Evolutionary conservation across 2,329 filamentous ascomycete genomes (phyloP).

Genomic region (Cladobotryum protrusum): DNA sequence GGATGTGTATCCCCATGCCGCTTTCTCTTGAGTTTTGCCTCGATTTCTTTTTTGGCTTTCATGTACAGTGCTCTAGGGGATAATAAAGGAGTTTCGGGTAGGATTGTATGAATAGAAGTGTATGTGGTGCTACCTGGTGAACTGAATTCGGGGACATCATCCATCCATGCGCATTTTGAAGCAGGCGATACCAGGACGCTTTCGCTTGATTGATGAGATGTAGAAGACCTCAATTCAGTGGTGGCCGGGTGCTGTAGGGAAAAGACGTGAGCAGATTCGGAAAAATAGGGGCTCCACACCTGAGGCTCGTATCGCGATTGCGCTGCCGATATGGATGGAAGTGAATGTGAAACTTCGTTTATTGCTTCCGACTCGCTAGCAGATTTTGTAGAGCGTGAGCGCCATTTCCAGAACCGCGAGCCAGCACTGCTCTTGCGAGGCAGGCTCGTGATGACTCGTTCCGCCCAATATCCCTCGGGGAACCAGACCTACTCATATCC

Average conservation of each 20-base stretch:
- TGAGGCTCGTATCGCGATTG: constrained; percentile 10
- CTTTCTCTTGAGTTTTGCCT: constrained; percentile 16
- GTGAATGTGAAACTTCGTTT: constrained; percentile 14
- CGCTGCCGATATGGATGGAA: constrained; percentile 14
- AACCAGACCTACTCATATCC: constrained; percentile 59
- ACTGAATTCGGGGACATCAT: neutral
- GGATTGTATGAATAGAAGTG: neutral
- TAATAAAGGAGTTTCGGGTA: neutral
- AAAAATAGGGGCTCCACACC: constrained; percentile 38
- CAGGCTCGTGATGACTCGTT: constrained; percentile 34
- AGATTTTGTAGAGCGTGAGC: constrained; percentile 31
- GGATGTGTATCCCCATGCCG: neutral
- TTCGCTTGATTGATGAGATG: constrained; percentile 11
- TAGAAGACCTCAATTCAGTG: neutral
- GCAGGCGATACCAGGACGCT: constrained; percentile 6
- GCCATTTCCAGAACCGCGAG: constrained; percentile 36
- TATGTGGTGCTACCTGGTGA: constrained; percentile 1
- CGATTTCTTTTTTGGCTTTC: constrained; percentile 20
- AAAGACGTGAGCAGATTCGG: constrained; percentile 42
- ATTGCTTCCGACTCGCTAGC: constrained; percentile 27
- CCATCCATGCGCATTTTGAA: neutral
- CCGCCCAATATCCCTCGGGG: constrained; percentile 57
- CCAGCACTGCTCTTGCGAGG: constrained; percentile 28
- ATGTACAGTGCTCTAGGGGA: constrained; percentile 11
- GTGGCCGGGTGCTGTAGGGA: constrained; percentile 36